Evolutionary conservation across 2,329 filamentous ascomycete species (phyloP).

Genomic region (Drechslera avenae): DNA sequence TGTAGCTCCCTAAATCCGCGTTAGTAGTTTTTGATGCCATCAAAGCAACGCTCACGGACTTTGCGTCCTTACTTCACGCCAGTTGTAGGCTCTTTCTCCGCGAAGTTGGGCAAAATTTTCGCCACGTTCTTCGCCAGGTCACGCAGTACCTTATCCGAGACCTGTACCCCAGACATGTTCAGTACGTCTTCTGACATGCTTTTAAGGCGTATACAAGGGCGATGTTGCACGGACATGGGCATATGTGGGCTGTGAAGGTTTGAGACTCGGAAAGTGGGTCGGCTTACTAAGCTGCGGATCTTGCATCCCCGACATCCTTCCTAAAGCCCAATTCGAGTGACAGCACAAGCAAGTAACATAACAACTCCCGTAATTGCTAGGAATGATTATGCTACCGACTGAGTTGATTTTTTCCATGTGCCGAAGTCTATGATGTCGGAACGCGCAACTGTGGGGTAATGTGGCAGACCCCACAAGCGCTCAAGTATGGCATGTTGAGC

Average conservation of each 20-base stretch:
- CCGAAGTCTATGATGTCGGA: too few species aligned
- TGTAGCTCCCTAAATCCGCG: slow-evolving; percentile 34
- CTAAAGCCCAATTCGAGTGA: too few species aligned
- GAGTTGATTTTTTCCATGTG: too few species aligned
- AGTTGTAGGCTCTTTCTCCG: slow-evolving; percentile 28
- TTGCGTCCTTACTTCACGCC: slow-evolving; percentile 47
- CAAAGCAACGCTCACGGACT: slow-evolving; percentile 42
- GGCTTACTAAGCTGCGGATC: slow-evolving; percentile 4
- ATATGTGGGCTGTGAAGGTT: neutral
- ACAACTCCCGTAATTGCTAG: too few species aligned
- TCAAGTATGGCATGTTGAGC: too few species aligned
- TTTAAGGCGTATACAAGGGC: neutral
- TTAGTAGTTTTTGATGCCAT: slow-evolving; percentile 22
- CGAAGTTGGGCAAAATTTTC: slow-evolving; percentile 33
- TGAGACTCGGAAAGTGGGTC: slow-evolving; percentile 3
- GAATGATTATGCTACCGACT: too few species aligned
- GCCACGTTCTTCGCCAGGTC: slow-evolving; percentile 34
- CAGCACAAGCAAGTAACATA: too few species aligned
- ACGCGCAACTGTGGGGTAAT: too few species aligned
- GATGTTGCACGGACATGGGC: slow-evolving; percentile 4
- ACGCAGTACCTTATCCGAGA: slow-evolving; percentile 35
- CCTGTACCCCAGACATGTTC: slow-evolving; percentile 16
- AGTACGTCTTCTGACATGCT: slow-evolving; percentile 16
- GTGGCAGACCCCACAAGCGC: too few species aligned
- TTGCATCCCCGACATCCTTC: neutral